These are phyloP conservation scores for Dactylis glomerata DNA, from an alignment of 176 grass and related monocot genomes.

Conservation along the genomic window DNA sequence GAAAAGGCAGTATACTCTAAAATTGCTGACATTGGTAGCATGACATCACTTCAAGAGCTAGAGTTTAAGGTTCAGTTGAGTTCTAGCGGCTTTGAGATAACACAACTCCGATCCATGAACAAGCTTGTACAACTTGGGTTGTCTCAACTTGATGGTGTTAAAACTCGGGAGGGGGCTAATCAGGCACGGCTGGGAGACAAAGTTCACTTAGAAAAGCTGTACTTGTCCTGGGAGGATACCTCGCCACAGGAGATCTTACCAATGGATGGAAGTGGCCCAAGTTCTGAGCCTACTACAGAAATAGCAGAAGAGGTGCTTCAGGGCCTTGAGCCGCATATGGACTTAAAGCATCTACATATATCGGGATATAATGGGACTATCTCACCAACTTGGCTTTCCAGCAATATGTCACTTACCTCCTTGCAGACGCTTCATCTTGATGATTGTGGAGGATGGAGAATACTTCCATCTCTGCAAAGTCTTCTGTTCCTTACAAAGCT, in stretches of 20 bases:
- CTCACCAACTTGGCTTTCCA: constrained; percentile 25
- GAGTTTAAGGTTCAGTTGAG: not conserved
- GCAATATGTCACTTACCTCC: not conserved
- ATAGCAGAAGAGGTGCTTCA: constrained; percentile 16
- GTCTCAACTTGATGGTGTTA: not conserved
- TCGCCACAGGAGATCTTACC: too few relatives aligned
- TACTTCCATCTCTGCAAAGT: not conserved
- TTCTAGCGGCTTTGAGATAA: not conserved
- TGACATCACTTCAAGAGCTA: constrained; percentile 27
- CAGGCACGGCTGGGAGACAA: constrained; percentile 23
- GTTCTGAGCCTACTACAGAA: not conserved
- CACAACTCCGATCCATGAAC: constrained; percentile 12
- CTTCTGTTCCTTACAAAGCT: constrained; percentile 2
- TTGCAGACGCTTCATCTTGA: constrained; percentile 23
- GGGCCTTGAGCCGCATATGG: constrained; percentile 6
- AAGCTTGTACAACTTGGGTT: constrained; percentile 22
- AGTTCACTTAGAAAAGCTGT: not conserved
- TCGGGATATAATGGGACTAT: not conserved
- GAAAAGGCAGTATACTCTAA: accelerated
- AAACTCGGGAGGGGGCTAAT: not conserved
- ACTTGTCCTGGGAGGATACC: not conserved
- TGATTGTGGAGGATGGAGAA: not conserved
- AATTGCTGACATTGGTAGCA: not conserved
- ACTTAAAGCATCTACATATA: constrained; percentile 18
- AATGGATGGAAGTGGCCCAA: too few relatives aligned